Percentiles rank a stretch among this genome's conserved stretches.
These are phyloP conservation scores for Cutaneotrichosporon mucoides DNA, from an alignment of 1,284 basidiomycete genomes.

Conservation along the genomic window DNA sequence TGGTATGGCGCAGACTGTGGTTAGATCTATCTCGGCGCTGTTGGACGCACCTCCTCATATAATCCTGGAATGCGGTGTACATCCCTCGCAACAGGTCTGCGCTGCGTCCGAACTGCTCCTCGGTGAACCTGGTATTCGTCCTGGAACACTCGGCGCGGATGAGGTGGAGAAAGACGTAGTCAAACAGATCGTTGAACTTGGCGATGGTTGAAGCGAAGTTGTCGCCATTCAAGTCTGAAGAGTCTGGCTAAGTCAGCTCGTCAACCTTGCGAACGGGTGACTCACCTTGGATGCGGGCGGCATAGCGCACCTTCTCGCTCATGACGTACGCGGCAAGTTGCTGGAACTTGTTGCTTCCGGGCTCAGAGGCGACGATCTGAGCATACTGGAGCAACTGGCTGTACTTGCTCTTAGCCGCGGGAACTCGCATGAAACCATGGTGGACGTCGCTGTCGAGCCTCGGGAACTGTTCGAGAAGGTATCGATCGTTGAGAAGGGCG, in stretches of 20 bases:
- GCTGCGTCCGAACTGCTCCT: no score
- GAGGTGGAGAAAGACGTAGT: no score
- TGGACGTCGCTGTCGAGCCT: background rate
- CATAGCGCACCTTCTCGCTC: background rate
- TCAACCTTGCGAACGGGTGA: background rate
- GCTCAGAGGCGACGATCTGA: background rate
- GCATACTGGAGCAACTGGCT: background rate
- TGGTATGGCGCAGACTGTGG: no score
- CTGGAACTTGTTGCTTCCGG: background rate
- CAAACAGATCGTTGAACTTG: no score
- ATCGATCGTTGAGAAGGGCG: background rate
- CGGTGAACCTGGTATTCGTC: no score
- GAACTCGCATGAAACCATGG: background rate
- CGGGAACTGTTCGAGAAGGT: background rate
- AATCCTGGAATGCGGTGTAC: no score
- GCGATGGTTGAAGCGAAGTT: no score
- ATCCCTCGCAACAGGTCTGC: no score
- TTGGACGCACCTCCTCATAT: no score
- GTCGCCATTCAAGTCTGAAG: no score
- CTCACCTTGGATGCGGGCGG: background rate
- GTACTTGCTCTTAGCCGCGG: background rate
- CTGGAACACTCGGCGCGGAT: no score
- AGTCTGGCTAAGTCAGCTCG: background rate
- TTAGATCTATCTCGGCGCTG: no score
- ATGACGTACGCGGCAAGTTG: background rate